Conservation (phyloP, 1,284 basidiomycete genomes). For the Cystobasidiaceae sp. region DNA sequence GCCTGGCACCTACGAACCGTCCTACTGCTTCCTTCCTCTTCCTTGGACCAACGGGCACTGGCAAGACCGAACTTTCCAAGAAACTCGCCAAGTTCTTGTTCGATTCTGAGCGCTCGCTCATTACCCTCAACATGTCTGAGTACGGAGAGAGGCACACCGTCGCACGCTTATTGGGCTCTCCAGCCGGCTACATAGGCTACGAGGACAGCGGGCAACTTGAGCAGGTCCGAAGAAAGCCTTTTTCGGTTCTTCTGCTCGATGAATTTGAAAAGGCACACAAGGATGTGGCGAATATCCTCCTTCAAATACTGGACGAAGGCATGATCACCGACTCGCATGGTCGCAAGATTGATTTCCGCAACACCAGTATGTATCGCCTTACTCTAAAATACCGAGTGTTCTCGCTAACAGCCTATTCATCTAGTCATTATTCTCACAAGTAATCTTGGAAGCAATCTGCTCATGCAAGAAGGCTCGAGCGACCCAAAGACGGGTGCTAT, state of each 20-base stretch:
- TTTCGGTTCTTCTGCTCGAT: slow-evolving; percentile 67
- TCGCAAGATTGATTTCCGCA: slow-evolving; percentile 61
- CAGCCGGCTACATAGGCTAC: slow-evolving; percentile 78
- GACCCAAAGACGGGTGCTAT: slow-evolving; percentile 50
- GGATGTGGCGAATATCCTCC: slow-evolving; percentile 82
- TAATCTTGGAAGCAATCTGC: slow-evolving; percentile 73
- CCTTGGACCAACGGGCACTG: slow-evolving; percentile 71
- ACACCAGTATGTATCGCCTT: slow-evolving; percentile 40
- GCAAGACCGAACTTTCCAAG: slow-evolving; percentile 82
- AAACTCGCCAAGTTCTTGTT: slow-evolving; percentile 78
- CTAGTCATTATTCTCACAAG: slow-evolving; percentile 80
- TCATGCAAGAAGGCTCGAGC: slow-evolving; percentile 64
- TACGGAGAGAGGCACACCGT: slow-evolving; percentile 68
- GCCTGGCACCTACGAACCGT: slow-evolving; percentile 74
- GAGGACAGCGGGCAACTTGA: slow-evolving; percentile 80
- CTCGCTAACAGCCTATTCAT: slow-evolving; percentile 41
- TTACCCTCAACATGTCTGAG: slow-evolving; percentile 88
- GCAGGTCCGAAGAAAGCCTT: slow-evolving; percentile 65
- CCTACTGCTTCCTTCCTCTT: slow-evolving; percentile 90
- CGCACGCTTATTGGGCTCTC: slow-evolving; percentile 69
- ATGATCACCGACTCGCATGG: slow-evolving; percentile 64
- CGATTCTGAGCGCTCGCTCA: slow-evolving; percentile 73
- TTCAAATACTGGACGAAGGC: slow-evolving; percentile 91
- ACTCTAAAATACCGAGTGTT: slow-evolving; percentile 58
- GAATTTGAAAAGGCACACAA: slow-evolving; percentile 90